phyloP scores from a whole-genome alignment of 106 monocot species.

The Vanilla planifolia region DNA sequence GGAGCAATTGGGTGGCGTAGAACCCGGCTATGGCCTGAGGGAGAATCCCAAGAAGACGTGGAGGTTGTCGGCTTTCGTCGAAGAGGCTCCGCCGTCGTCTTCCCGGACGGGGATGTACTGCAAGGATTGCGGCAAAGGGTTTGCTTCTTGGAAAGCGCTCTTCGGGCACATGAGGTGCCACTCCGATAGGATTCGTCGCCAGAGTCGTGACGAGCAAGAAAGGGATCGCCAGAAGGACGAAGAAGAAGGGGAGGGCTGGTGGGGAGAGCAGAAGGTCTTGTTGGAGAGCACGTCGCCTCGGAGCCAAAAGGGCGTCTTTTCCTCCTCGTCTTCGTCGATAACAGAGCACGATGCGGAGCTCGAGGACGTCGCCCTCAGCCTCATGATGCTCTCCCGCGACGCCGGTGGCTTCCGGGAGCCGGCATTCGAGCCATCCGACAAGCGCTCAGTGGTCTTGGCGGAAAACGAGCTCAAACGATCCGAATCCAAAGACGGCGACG shows the following conservation, averaged over 20 bases:
- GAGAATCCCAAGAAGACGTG: slow-evolving; percentile 40
- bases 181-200: slow-evolving; percentile 3
- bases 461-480: not conserved
- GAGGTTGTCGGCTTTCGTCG: slow-evolving; percentile 8
- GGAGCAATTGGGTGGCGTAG: not conserved
- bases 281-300: not conserved
- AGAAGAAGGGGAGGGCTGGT: slow-evolving; percentile 9
- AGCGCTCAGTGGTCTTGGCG: slow-evolving; percentile 12
- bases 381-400: slow-evolving; percentile 39
- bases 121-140: slow-evolving; percentile 18
- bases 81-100: not conserved
- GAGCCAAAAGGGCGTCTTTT: not conserved
- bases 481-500: not conserved
- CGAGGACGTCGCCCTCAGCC: slow-evolving; percentile 24
- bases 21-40: slow-evolving; percentile 22
- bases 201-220: not conserved
- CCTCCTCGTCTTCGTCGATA: slow-evolving; percentile 7
- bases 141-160: slow-evolving; percentile 28
- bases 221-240: too few relatives aligned
- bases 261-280: not conserved
- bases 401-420: slow-evolving; percentile 1
- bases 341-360: slow-evolving; percentile 13
- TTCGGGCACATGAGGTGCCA: slow-evolving; percentile 47
- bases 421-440: slow-evolving; percentile 9
- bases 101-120: slow-evolving; percentile 7